Base-by-base conservation (phyloP, 352 stramenopile genomes). In the Nothophytophthora sp. region DNA sequence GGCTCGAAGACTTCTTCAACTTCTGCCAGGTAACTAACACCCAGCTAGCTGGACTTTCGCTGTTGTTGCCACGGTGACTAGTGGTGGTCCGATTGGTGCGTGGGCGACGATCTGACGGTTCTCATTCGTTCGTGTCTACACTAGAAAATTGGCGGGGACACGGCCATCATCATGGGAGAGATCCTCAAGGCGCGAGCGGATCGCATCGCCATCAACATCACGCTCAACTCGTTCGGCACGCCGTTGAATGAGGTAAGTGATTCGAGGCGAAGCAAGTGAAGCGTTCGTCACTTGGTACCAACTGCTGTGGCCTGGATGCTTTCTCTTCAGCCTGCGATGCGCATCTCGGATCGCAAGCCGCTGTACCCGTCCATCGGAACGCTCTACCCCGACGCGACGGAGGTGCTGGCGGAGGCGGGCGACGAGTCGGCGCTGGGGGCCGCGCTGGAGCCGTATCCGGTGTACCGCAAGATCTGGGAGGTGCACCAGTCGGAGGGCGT, bases 171-270 rank as follows among this genome's bases (percentile, higher is more conserved):
- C 54, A 99, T 99, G 97, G 92, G 95, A 27, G 94, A 99, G 60
- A 92, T 99, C 37, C 69, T 98, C 27, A 67, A 79, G 52, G 95
- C 96, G 30, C 88, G 96, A 25, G 97, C 97, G 28, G 97, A 99
- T 68, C 97, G 93, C 35, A 98, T 98, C 45, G 96, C 97, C 19
- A 99, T 99, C 70, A 99, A 99, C 76, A 99, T 99, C 54, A 99
- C 97, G 23, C 80, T 99, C 45, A 99, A 99, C 82, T 99, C 96
- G 32, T 99, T 99, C 57, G 95, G 91, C 40, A 97, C 88, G 18
- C 83, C 81, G 16, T 63, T 97, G 46, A 97, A 97, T 44, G 88
- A 97, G 54, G 69, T 83, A 50, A 8, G 34, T 34, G 32, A 22
- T 43, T 43, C 1, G 44, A 32, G 11, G 20, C n/a, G n/a, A n/a